Evolutionary conservation across 805 yeast genomes (phyloP).

Genomic region (Metschnikowia similis): DNA sequence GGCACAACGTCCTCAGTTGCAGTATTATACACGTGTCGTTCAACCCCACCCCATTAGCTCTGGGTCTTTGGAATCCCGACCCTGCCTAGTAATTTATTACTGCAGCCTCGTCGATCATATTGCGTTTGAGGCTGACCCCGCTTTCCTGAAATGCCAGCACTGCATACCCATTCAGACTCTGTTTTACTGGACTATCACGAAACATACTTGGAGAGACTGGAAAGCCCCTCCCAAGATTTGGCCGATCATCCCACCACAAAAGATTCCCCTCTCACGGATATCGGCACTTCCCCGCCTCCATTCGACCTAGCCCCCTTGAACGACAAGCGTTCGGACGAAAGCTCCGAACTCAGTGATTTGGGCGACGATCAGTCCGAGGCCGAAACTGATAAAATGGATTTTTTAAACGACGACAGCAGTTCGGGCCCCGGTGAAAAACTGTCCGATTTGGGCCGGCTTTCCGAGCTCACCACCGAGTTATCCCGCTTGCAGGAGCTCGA

Average conservation of each 20-base stretch:
- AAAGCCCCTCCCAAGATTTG: conserved; percentile 1
- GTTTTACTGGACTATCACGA: conserved; percentile 3
- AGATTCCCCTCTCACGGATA: conserved; percentile 39
- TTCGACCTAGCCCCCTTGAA: conserved; percentile 22
- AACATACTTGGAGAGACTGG: conserved; percentile 2
- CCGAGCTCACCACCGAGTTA: conserved; percentile 37
- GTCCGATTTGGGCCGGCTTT: conserved; percentile 36
- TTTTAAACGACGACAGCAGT: conserved; percentile 32
- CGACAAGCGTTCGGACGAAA: conserved; percentile 20
- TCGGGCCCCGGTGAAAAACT: conserved; percentile 19
- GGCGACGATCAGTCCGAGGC: conserved; percentile 75
- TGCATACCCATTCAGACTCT: conserved; percentile 2
- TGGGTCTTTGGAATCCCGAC: neutral
- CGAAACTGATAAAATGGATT: conserved; percentile 84
- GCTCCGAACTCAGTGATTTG: conserved; percentile 46
- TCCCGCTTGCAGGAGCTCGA: conserved; percentile 38
- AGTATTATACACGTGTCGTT: neutral
- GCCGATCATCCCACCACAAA: conserved; percentile 18
- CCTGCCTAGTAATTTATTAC: neutral
- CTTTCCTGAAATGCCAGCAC: conserved; percentile 1
- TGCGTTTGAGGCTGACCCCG: neutral
- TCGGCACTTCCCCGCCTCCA: conserved; percentile 39
- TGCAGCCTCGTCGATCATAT: neutral
- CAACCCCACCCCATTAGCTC: neutral
- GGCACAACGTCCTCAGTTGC: neutral